Percentiles rank a stretch among this genome's conserved stretches.
Evolutionary conservation across 495 filamentous ascomycete species (phyloP).

Genomic region (Aspergillus sparsus): DNA sequence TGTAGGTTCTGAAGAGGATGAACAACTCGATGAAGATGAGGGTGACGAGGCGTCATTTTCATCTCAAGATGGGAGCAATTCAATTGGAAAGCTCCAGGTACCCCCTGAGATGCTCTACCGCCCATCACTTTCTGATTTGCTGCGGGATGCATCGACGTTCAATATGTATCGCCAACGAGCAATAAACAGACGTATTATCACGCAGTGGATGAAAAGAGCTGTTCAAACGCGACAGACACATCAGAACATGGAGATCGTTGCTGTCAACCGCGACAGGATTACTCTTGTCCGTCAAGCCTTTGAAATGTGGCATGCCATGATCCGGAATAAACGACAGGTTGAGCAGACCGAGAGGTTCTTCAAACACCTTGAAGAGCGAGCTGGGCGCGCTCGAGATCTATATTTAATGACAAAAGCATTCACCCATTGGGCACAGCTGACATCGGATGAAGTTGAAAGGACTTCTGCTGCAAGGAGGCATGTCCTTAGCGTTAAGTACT

Average conservation of each 20-base stretch:
- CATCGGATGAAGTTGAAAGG: conserved; percentile 59
- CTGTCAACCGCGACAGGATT: conserved; percentile 51
- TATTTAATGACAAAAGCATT: conserved; percentile 72
- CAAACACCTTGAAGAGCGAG: conserved; percentile 60
- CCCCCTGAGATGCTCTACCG: conserved; percentile 48
- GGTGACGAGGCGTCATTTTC: conserved; percentile 31
- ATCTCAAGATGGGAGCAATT: conserved; percentile 30
- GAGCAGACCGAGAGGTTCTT: conserved; percentile 62
- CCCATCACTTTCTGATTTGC: conserved; percentile 57
- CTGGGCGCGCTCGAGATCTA: conserved; percentile 61
- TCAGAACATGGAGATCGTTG: conserved; percentile 49
- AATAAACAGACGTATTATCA: conserved; percentile 49
- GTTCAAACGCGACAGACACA: conserved; percentile 45
- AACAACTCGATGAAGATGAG: conserved; percentile 22
- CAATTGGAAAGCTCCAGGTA: conserved; percentile 31
- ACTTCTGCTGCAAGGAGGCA: conserved; percentile 65
- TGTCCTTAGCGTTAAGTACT: conserved; percentile 70
- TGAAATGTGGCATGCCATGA: conserved; percentile 56
- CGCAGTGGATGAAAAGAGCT: conserved; percentile 56
- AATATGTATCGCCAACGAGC: conserved; percentile 53
- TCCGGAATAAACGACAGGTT: conserved; percentile 48
- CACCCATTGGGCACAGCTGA: conserved; percentile 67
- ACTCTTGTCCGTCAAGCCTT: conserved; percentile 58
- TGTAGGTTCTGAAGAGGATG: conserved; percentile 26
- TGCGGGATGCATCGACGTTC: conserved; percentile 61